Evolutionary conservation across 139 green algal species (phyloP), one percentile per base, ranked within the genome.

Genomic region (Dunaliella primolecta): DNA sequence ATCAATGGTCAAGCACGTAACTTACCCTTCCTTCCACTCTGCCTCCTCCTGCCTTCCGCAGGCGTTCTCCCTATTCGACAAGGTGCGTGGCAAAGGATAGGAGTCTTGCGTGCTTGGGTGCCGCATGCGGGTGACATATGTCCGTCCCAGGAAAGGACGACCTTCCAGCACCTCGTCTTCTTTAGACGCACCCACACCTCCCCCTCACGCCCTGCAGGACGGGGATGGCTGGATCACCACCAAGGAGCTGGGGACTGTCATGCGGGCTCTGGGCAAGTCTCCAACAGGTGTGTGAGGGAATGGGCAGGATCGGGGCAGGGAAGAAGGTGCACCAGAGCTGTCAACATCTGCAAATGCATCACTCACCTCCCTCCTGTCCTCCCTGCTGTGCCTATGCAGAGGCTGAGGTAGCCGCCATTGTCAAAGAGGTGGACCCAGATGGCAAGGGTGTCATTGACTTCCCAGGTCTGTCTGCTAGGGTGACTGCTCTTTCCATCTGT

Each of bases 211-310:
- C 30, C 31, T 56, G 80, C 80, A 84, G 80, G 81, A 85, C 71
- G 81, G 81, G 1, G 81, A 85, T 80, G 86, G 86, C 30, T 89
- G 83, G 38, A 89, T 89, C 56, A 89, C 86, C 27, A 89, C 86
- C 36, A 89, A 89, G 76, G 86, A 89, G 83, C 82, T 89, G 11
- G 86, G 86, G 11, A 89, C 86, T 25, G 86, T 89, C 27, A 83
- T 89, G 55, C 82, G 86, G 27, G 86, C 86, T 1, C 86, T 89
- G 1, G 86, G 86, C 71, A 89, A 89, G 55, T 87, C 82, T 0
- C 86, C 86, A 21, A 89, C 86, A 55, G 80, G 80, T 83, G 27
- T 20, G 78, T n/a, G 11, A 35, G 71, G 2, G 25, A 15, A 29
- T 29, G 21, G 20, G 56, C 56, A 21, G 56, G 20, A 21, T 21